Evolutionary conservation across 140 eudicot species (phyloP).

Genomic region (Cichorium intybus): DNA sequence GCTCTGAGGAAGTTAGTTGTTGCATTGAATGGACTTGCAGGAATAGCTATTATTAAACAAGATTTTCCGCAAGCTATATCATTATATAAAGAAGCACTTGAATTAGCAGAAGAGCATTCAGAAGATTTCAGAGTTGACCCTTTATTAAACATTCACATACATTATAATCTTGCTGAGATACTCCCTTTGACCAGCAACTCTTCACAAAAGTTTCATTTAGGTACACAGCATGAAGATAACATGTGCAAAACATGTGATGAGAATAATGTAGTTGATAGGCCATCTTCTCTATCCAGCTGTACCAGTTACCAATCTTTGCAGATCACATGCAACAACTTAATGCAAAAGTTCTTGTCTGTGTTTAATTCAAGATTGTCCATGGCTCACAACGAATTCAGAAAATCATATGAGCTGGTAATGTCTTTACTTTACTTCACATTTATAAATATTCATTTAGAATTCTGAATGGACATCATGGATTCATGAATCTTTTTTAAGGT

Average conservation of each 20-base stretch:
- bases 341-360: slow-evolving; percentile 61
- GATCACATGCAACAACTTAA: slow-evolving; percentile 56
- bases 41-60: slow-evolving; percentile 70
- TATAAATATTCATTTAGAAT: not conserved
- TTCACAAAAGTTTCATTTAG: slow-evolving; percentile 15
- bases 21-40: slow-evolving; percentile 94
- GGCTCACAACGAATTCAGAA: slow-evolving; percentile 83
- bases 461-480: no score
- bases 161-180: slow-evolving; percentile 80
- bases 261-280: slow-evolving; percentile 9
- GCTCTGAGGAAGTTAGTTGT: slow-evolving; percentile 79
- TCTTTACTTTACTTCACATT: slow-evolving; percentile 12
- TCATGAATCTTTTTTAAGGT: slow-evolving; percentile 57
- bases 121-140: slow-evolving; percentile 95
- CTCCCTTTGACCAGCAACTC: slow-evolving; percentile 42
- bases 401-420: slow-evolving; percentile 68
- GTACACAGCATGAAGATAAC: slow-evolving; percentile 22
- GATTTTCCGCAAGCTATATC: slow-evolving; percentile 67
- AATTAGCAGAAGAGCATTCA: slow-evolving; percentile 63
- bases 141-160: slow-evolving; percentile 77
- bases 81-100: slow-evolving; percentile 73
- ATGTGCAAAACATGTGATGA: slow-evolving; percentile 35
- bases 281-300: slow-evolving; percentile 22
- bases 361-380: slow-evolving; percentile 53
- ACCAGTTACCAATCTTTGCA: slow-evolving; percentile 49